Conservation (phyloP, 176 grass and related monocot genomes). For the Tuctoria greenei region DNA sequence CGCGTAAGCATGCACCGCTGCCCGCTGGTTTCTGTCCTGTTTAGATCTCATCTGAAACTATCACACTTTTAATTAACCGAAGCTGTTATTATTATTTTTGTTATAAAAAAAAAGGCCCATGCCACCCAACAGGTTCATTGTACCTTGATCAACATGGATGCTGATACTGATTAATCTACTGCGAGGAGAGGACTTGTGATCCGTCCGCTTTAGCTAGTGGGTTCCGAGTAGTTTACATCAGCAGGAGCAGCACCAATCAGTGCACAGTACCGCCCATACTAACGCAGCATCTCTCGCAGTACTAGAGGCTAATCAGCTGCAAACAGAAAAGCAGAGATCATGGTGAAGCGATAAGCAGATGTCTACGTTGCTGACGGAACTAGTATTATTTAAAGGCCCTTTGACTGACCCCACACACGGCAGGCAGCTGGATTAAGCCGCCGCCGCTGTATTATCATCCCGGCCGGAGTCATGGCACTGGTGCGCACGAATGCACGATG, state of each 20-base stretch:
- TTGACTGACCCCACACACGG: slow-evolving; percentile 24
- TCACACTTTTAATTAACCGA: too few species aligned
- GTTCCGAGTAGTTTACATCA: slow-evolving; percentile 7
- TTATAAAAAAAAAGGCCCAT: too few species aligned
- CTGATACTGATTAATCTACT: too few species aligned
- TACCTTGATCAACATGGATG: too few species aligned
- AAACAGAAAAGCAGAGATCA: too few species aligned
- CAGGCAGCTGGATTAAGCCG: not conserved
- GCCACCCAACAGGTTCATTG: too few species aligned
- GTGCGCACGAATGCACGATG: too few species aligned
- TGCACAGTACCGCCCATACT: not conserved
- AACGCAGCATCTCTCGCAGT: not conserved
- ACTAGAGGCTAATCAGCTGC: not conserved
- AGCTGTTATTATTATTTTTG: too few species aligned
- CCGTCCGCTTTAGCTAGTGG: not conserved
- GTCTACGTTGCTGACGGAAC: slow-evolving; percentile 12
- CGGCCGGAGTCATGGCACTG: too few species aligned
- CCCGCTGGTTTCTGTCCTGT: too few species aligned
- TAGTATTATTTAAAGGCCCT: not conserved
- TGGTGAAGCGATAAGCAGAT: slow-evolving; percentile 16
- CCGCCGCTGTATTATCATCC: not conserved
- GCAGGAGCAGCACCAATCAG: not conserved
- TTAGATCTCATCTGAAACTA: too few species aligned
- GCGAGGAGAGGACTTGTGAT: not conserved
- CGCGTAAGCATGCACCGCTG: too few species aligned